Evolutionary conservation across 192 early-diverging fungal species (phyloP), one percentile per base, ranked within the genome.

Genomic region (Phlyctochytrium arcticum): DNA sequence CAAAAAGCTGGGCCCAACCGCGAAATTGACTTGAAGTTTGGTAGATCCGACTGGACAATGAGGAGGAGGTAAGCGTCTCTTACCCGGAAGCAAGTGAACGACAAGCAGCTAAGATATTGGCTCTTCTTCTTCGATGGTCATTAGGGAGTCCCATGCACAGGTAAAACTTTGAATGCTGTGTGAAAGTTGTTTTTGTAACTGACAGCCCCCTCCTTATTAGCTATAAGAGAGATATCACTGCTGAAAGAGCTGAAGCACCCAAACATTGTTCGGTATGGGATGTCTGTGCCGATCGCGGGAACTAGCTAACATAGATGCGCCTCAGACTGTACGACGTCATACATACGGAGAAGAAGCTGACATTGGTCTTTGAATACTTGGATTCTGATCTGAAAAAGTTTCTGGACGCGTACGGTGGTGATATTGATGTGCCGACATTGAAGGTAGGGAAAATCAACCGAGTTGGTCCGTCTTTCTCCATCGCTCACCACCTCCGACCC

Each of bases 371-470:
- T 83, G 98, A 98, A 75, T 98, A 90, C 69, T 76, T 99, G 81
- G 96, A 98, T 75, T 94, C 92, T 30, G 98, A 98, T 73, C 77
- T 98, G 71, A 99, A 98, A 44, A 98, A 99, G 84, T 99, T 92
- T 70, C 75, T 98, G 72, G 96, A 98, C 75, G 86, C 83, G 6
- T 89, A 58, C 46, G 68, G 62, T 19, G 75, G 78, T 4, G 70
- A 81, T 48, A 49, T 78, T 47, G 73, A 77, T 54, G 49, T 69
- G 24, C 71, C 72, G 19, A 76, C 91, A 19, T 87, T 95, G 68
- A 96, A 97, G 83, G 92, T 94, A 73, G 36, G 67, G 1, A 27
- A 29, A 12, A 19, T 29, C n/a, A n/a, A n/a, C n/a, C n/a, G n/a
- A n/a, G n/a, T n/a, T n/a, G n/a, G n/a, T n/a, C n/a, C n/a, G n/a